Evolutionary conservation across 495 filamentous ascomycete species (phyloP), one percentile per base, ranked within the genome.

Genomic region (Aspergillus hancockii): DNA sequence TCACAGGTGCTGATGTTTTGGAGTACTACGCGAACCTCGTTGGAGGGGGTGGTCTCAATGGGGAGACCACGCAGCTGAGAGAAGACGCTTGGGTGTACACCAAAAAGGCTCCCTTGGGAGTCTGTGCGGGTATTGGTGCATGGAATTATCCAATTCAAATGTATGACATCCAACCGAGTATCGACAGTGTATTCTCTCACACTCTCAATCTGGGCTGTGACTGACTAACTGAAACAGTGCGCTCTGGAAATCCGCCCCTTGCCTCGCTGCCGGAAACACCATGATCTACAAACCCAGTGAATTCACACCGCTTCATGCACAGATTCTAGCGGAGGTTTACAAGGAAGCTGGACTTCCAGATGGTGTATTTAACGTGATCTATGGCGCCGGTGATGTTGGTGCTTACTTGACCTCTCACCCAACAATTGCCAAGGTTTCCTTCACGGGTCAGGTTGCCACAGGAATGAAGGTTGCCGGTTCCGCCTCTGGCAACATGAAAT

Each of bases 121-220:
- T 92, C 2, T 91, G 89, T 71, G 89, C 82, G 7, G 89, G 88
- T 34, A 91, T 92, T 63, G 89, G 89, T 43, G 89, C 89, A 54
- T 92, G 89, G 89, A 92, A 92, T 70, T 93, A 93, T 67, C 90
- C 90, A 14, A 87, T 93, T 58, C 90, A 93, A 67, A 93, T 94
- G 78, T 84, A 71, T 49, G 71, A 66, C 49, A 34, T 30, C 32
- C 22, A 25, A 19, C 45, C 50, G 25, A 41, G 22, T 13, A 46
- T 49, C 23, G 9, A 22, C 19, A 23, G 19, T 14, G 12, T n/a
- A 47, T 1, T 31, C 5, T 36, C 25, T 14, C 9, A 12, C 5
- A 31, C 4, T 38, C 23, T 31, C 16, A 21, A 31, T 53, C 14
- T 2, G 12, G 28, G 23, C 8, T 22, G 4, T 18, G 43, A 14